Conservation (phyloP, 139 green algal genomes). For the Micromonas pusilla region DNA sequence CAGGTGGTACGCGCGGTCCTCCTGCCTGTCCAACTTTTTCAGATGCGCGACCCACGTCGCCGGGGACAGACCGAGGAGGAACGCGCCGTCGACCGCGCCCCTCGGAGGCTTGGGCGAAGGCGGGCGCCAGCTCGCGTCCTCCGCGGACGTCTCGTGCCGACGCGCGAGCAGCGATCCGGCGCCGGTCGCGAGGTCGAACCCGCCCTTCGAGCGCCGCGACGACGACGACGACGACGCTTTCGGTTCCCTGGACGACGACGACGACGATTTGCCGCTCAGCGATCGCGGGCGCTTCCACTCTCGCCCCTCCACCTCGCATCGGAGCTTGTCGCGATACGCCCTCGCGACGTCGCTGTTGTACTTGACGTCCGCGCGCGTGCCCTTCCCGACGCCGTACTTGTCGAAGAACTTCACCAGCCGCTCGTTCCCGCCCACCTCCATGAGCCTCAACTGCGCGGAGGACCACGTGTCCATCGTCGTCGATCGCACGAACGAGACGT, state of each 20-base stretch:
- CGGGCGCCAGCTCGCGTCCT: slow-evolving; percentile 2
- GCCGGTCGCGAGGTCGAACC: slow-evolving; percentile 5
- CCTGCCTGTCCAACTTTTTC: not conserved
- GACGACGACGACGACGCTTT: not conserved
- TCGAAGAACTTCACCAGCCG: slow-evolving; percentile 80
- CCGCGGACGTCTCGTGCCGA: not conserved
- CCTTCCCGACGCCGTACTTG: slow-evolving; percentile 84
- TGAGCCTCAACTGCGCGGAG: slow-evolving; percentile 81
- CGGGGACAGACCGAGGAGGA: not conserved
- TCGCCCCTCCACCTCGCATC: slow-evolving; percentile 70
- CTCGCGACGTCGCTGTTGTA: slow-evolving; percentile 83
- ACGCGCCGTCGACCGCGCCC: not conserved
- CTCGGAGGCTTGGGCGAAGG: not conserved
- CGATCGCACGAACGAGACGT: slow-evolving; percentile 95
- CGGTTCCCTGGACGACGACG: too few species aligned
- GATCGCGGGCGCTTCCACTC: not conserved
- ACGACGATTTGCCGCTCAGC: too few species aligned
- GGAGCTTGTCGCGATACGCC: slow-evolving; percentile 79
- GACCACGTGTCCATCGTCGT: slow-evolving; percentile 97
- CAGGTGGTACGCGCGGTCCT: slow-evolving; percentile 15
- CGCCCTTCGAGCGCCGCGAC: not conserved
- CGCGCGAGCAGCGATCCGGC: not conserved
- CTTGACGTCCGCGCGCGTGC: slow-evolving; percentile 81
- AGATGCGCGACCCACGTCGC: slow-evolving; percentile 3
- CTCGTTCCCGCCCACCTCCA: slow-evolving; percentile 87